A percentile compares a stretch with the other conserved stretches of the same genome.
Evolutionary conservation across 2,329 filamentous ascomycete species (phyloP).

Genomic region (Arthrobotrys sinensis): DNA sequence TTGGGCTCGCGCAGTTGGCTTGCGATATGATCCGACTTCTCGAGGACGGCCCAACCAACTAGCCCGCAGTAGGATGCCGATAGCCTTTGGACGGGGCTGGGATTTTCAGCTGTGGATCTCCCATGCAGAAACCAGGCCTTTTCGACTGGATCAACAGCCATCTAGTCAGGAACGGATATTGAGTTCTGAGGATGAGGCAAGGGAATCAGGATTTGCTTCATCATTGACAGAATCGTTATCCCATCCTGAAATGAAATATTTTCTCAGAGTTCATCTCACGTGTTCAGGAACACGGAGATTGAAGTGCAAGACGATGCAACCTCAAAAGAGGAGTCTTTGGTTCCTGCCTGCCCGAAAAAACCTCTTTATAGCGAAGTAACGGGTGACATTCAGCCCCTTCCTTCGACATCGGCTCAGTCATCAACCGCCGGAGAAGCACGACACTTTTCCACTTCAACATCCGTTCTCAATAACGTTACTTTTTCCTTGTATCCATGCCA

Average conservation of each 20-base stretch:
- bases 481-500: slow-evolving; percentile 34
- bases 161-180: slow-evolving; percentile 57
- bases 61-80: slow-evolving; percentile 37
- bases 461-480: slow-evolving; percentile 42
- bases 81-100: slow-evolving; percentile 59
- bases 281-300: slow-evolving; percentile 54
- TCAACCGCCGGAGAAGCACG: slow-evolving; percentile 48
- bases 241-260: neutral
- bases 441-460: slow-evolving; percentile 31
- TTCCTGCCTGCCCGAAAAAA: slow-evolving; percentile 48
- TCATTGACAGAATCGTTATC: slow-evolving; percentile 10
- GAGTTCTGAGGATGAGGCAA: slow-evolving; percentile 14
- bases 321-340: slow-evolving; percentile 34
- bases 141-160: slow-evolving; percentile 46
- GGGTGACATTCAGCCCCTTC: slow-evolving; percentile 54
- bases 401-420: slow-evolving; percentile 45
- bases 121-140: slow-evolving; percentile 32
- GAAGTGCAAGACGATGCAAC: slow-evolving; percentile 52
- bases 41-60: slow-evolving; percentile 44
- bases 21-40: slow-evolving; percentile 61
- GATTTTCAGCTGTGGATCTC: slow-evolving; percentile 55
- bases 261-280: slow-evolving; percentile 33
- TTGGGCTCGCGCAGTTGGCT: slow-evolving; percentile 49
- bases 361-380: slow-evolving; percentile 42
- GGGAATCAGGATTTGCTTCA: slow-evolving; percentile 24